Evolutionary conservation across 768 basidiomycete genomes (phyloP).

Genomic region (Holtermannia corniformis): DNA sequence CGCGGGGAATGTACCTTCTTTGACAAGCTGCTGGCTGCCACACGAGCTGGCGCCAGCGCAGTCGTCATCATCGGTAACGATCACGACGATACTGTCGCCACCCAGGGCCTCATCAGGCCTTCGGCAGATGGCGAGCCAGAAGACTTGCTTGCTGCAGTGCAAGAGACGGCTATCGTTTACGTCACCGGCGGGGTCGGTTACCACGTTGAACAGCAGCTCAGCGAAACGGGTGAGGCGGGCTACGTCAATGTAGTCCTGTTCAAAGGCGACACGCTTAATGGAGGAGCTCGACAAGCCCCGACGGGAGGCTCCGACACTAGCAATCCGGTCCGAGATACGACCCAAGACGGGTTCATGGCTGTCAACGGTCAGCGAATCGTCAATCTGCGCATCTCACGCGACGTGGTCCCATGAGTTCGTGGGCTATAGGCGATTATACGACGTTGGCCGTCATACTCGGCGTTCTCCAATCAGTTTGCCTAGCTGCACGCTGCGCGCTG

Average conservation of each 20-base stretch:
- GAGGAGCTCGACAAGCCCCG: neutral
- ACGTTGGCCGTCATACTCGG: too few species aligned
- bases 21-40: constrained; percentile 65
- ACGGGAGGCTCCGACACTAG: neutral
- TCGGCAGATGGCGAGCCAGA: constrained; percentile 14
- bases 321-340: neutral
- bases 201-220: neutral
- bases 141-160: neutral
- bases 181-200: neutral
- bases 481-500: too few species aligned
- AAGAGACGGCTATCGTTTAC: neutral
- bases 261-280: neutral
- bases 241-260: neutral
- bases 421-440: too few species aligned
- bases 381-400: neutral
- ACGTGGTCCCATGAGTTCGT: neutral
- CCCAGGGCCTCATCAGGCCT: constrained; percentile 26
- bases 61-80: constrained; percentile 55
- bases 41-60: constrained; percentile 62
- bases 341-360: neutral
- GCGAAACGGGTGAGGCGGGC: neutral
- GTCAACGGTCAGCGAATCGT: neutral
- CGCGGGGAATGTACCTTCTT: constrained; percentile 84
- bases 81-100: neutral
- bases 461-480: too few species aligned